Conservation (phyloP, 2,329 filamentous ascomycete genomes). For the Cladophialophora chaetospira region DNA sequence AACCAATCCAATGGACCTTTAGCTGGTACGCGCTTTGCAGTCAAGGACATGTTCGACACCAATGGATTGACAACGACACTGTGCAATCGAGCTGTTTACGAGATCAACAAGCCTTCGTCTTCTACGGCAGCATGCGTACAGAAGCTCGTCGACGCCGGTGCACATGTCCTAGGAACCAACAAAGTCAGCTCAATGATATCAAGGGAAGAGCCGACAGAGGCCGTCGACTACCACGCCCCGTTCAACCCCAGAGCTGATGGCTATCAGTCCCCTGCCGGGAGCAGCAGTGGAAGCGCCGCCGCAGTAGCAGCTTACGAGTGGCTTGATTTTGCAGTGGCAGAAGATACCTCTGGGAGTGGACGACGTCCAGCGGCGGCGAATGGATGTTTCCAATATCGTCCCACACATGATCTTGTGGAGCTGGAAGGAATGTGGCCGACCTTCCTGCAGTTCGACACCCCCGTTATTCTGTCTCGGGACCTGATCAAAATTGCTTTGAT, state of each 20-base stretch:
- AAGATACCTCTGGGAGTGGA: slow-evolving; percentile 8
- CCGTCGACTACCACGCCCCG: slow-evolving; percentile 42
- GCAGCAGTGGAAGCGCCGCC: slow-evolving; percentile 44
- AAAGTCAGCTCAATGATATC: background rate
- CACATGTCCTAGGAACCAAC: background rate
- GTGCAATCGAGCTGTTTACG: slow-evolving; percentile 24
- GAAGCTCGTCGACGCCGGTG: background rate
- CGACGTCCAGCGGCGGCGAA: background rate
- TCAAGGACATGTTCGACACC: slow-evolving; percentile 35
- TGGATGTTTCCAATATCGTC: slow-evolving; percentile 10
- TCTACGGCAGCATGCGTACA: background rate
- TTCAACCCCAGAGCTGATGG: slow-evolving; percentile 51
- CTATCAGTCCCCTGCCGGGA: slow-evolving; percentile 45
- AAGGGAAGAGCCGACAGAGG: slow-evolving; percentile 31
- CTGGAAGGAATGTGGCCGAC: slow-evolving; percentile 6
- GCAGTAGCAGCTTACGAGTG: slow-evolving; percentile 47
- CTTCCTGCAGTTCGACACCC: slow-evolving; percentile 10
- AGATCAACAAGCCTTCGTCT: slow-evolving; percentile 16
- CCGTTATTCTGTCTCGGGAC: slow-evolving; percentile 6
- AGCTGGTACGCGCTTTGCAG: slow-evolving; percentile 27
- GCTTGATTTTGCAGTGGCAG: slow-evolving; percentile 42
- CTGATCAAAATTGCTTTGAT: background rate
- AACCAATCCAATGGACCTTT: background rate
- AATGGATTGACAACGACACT: slow-evolving; percentile 19
- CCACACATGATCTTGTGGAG: slow-evolving; percentile 1